Conservation (phyloP, 2,329 filamentous ascomycete species). For the Hirsutella minnesotensis region DNA sequence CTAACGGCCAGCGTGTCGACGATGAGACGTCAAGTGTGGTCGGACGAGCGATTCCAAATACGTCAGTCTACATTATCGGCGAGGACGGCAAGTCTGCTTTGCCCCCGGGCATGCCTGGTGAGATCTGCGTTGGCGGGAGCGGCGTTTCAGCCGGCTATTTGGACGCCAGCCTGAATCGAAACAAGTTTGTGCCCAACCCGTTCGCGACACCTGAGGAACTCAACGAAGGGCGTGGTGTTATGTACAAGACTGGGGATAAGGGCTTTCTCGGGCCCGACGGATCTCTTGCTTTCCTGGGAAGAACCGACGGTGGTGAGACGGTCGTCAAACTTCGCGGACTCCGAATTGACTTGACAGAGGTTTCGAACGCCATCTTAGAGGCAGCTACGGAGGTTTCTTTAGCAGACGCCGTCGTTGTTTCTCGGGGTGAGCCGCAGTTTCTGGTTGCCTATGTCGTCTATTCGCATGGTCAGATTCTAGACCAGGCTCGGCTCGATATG, state of each 20-base stretch:
- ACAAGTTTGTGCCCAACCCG: background rate
- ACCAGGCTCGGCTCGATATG: background rate
- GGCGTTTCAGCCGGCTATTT: conserved; percentile 30
- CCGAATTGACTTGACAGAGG: conserved; percentile 33
- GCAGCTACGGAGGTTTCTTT: conserved; percentile 7
- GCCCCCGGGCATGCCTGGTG: conserved; percentile 9
- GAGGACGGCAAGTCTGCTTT: conserved; percentile 6
- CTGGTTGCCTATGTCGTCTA: conserved; percentile 16
- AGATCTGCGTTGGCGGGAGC: conserved; percentile 19
- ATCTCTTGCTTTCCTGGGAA: conserved; percentile 20
- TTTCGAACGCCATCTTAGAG: conserved; percentile 12
- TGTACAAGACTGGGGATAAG: conserved; percentile 29
- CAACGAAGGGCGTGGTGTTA: conserved; percentile 10
- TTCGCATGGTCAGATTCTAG: background rate
- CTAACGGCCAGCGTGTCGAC: background rate
- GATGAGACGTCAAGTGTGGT: conserved; percentile 2
- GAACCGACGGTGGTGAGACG: conserved; percentile 25
- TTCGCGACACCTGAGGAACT: conserved; percentile 1
- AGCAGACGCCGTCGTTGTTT: conserved; percentile 11
- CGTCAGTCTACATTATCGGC: conserved; percentile 30
- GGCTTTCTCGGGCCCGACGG: conserved; percentile 22
- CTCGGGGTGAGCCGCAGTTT: conserved; percentile 9
- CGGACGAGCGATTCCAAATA: conserved; percentile 15
- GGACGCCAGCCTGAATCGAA: conserved; percentile 8
- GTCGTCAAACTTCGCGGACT: conserved; percentile 33